Evolutionary conservation across 2,329 filamentous ascomycete species (phyloP).

Genomic region (Paracorniculantispora psalliotae): DNA sequence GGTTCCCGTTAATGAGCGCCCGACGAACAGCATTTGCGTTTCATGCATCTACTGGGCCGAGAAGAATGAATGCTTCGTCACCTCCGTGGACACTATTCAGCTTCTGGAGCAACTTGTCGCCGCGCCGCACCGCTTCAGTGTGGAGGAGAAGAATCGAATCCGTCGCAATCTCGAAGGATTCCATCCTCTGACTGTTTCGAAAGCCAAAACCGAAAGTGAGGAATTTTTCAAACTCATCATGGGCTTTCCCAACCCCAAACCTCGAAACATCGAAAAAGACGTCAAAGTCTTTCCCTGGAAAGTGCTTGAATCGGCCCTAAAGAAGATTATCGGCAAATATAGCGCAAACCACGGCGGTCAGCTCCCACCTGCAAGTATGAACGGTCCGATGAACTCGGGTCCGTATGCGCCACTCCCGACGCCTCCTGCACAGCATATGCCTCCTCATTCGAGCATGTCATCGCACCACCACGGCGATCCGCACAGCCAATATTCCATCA

Average conservation of each 20-base stretch:
- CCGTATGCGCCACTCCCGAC: constrained; percentile 43
- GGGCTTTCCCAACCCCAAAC: constrained; percentile 92
- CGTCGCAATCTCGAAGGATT: constrained; percentile 93
- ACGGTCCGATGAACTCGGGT: constrained; percentile 33
- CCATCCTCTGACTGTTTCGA: constrained; percentile 86
- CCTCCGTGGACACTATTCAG: constrained; percentile 93
- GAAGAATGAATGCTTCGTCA: constrained; percentile 85
- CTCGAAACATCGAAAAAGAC: constrained; percentile 97
- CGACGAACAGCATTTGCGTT: constrained; percentile 83
- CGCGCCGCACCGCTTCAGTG: constrained; percentile 70
- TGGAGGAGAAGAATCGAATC: constrained; percentile 98
- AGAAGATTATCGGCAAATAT: constrained; percentile 99
- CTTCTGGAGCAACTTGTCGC: constrained; percentile 89
- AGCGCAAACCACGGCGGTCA: constrained; percentile 44
- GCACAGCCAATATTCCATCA: constrained; percentile 36
- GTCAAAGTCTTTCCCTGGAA: constrained; percentile 99
- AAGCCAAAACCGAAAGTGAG: constrained; percentile 85
- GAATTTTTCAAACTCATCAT: constrained; percentile 99
- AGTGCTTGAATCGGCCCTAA: constrained; percentile 76
- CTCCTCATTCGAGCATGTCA: constrained; percentile 24
- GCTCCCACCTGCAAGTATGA: constrained; percentile 34
- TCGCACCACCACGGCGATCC: constrained; percentile 28
- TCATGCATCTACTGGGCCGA: constrained; percentile 98
- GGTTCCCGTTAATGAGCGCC: constrained; percentile 72
- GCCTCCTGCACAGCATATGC: constrained; percentile 35